Percentiles rank a stretch among this genome's conserved stretches.
phyloP scores from a whole-genome alignment of 371 early-diverging fungal species.

The Rhizomucor pusillus region DNA sequence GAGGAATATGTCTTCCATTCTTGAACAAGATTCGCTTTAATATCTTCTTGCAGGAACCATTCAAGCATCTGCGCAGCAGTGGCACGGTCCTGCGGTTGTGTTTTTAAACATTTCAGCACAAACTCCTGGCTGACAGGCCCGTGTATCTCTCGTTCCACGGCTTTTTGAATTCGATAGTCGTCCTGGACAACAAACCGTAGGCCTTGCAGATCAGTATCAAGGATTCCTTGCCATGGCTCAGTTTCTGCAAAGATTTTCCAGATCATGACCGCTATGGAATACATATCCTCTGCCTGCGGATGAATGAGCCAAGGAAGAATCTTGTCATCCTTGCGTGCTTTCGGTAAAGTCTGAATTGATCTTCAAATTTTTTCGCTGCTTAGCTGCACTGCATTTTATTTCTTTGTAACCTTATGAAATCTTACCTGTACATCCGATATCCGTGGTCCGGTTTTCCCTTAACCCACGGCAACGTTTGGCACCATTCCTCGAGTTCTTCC shows the following conservation, averaged over 20 bases:
- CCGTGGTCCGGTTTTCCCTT: conserved; percentile 65
- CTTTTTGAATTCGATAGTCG: conserved; percentile 54
- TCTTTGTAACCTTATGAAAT: too few relatives aligned
- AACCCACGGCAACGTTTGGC: conserved; percentile 50
- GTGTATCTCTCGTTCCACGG: conserved; percentile 51
- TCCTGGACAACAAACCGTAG: conserved; percentile 58
- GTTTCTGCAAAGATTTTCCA: conserved; percentile 68
- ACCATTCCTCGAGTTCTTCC: conserved; percentile 48
- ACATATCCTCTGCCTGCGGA: conserved; percentile 65
- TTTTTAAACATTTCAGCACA: conserved; percentile 48
- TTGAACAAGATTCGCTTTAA: conserved; percentile 29
- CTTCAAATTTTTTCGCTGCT: conserved; percentile 9
- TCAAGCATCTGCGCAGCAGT: conserved; percentile 44
- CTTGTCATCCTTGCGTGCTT: conserved; percentile 49
- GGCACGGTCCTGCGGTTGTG: conserved; percentile 48
- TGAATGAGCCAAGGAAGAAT: conserved; percentile 54
- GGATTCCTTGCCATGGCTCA: conserved; percentile 66
- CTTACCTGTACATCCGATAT: conserved; percentile 56
- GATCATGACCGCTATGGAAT: conserved; percentile 62
- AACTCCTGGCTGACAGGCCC: conserved; percentile 51
- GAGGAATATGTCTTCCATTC: conserved; percentile 54
- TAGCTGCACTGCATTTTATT: background rate
- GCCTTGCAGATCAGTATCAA: conserved; percentile 65
- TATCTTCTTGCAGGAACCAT: conserved; percentile 38
- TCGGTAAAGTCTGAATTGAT: conserved; percentile 63